phyloP scores from a whole-genome alignment of 2,329 filamentous ascomycete species.

The Nemania diffusa region DNA sequence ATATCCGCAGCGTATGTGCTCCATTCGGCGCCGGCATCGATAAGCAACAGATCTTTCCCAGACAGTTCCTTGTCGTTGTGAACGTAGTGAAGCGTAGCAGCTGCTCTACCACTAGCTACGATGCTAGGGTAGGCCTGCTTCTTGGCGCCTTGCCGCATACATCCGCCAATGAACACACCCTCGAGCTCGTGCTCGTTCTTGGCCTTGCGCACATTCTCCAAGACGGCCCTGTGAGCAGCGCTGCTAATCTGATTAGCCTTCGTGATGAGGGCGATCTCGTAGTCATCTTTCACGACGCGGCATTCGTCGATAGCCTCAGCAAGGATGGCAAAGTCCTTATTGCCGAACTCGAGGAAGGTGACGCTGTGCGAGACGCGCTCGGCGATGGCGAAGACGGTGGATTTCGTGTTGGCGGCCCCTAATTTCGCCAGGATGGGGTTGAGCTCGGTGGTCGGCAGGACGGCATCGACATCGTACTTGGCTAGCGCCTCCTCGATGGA shows the following conservation, averaged over 20 bases:
- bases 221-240: conserved; percentile 72
- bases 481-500: conserved; percentile 78
- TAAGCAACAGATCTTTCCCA: conserved; percentile 80
- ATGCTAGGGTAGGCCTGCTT: conserved; percentile 91
- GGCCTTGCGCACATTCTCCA: conserved; percentile 70
- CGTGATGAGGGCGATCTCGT: conserved; percentile 77
- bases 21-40: conserved; percentile 86
- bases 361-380: conserved; percentile 78
- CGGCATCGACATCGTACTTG: conserved; percentile 84
- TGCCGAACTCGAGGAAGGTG: conserved; percentile 75
- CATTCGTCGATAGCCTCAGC: conserved; percentile 74
- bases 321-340: conserved; percentile 67
- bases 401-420: conserved; percentile 53
- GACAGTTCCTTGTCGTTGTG: conserved; percentile 77
- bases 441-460: conserved; percentile 76
- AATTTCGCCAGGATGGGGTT: conserved; percentile 74
- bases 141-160: conserved; percentile 77
- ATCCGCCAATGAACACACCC: conserved; percentile 80
- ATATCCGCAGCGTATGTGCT: conserved; percentile 77
- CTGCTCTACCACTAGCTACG: conserved; percentile 81
- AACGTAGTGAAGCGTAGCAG: conserved; percentile 88
- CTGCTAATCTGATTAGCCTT: conserved; percentile 77
- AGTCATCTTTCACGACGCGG: conserved; percentile 78
- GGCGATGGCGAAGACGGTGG: conserved; percentile 78
- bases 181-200: conserved; percentile 86